These are phyloP conservation scores for Curvularia verruculosa DNA, from an alignment of 2,329 filamentous ascomycete genomes.

Conservation along the genomic window DNA sequence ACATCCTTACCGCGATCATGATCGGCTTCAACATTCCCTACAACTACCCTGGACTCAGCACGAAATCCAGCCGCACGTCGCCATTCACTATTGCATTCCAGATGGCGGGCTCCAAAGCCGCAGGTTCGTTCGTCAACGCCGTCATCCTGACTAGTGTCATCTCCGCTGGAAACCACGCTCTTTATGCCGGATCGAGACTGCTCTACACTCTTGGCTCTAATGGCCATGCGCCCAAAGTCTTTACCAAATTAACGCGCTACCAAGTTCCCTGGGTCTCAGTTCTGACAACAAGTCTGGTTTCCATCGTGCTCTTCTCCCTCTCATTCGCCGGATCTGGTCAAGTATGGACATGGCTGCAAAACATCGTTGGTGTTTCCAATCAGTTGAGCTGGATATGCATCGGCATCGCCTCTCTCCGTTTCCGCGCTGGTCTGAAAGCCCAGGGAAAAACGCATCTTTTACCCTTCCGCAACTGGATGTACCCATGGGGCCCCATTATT, in stretches of 20 bases:
- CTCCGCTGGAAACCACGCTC: slow-evolving; percentile 62
- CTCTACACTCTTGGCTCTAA: slow-evolving; percentile 58
- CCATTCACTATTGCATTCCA: slow-evolving; percentile 71
- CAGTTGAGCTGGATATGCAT: slow-evolving; percentile 62
- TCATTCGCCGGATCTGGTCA: slow-evolving; percentile 51
- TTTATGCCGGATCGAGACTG: slow-evolving; percentile 62
- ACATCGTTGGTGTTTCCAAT: slow-evolving; percentile 65
- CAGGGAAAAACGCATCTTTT: slow-evolving; percentile 57
- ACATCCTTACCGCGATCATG: slow-evolving; percentile 51
- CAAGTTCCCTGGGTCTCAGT: slow-evolving; percentile 52
- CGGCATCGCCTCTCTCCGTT: slow-evolving; percentile 64
- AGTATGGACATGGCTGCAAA: slow-evolving; percentile 68
- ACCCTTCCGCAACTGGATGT: slow-evolving; percentile 63
- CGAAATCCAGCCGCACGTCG: slow-evolving; percentile 52
- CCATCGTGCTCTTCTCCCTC: slow-evolving; percentile 49
- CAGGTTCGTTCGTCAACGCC: slow-evolving; percentile 69
- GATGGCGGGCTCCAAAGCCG: slow-evolving; percentile 64
- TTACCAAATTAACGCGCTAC: slow-evolving; percentile 59
- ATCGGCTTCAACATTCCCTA: slow-evolving; percentile 53
- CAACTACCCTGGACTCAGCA: slow-evolving; percentile 43
- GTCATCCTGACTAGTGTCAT: slow-evolving; percentile 67
- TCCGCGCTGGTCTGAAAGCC: slow-evolving; percentile 53
- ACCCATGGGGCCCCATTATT: slow-evolving; percentile 59
- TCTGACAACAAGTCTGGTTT: slow-evolving; percentile 46
- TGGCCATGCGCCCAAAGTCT: slow-evolving; percentile 74